Evolutionary conservation across 2,329 filamentous ascomycete genomes (phyloP), one percentile per base, ranked within the genome.

Genomic region (Coniochaeta pulveracea): DNA sequence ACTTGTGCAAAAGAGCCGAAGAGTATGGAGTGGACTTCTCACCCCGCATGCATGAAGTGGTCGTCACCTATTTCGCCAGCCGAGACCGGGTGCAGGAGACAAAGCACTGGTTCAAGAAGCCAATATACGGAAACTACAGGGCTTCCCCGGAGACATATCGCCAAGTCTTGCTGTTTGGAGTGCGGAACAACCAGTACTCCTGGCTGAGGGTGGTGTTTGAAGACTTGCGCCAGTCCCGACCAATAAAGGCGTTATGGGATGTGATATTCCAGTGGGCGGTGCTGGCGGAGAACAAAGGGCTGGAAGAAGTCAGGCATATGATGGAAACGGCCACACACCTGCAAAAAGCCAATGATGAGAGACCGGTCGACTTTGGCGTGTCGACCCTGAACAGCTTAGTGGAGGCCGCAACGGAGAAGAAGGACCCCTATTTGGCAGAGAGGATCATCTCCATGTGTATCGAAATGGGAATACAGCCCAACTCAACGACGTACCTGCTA

Each of bases 341-440:
- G 31, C 67, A 62, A 40, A 47, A 59, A 34, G 52, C 64, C 39
- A 53, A 66, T 36, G 57, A 59, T 11, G 28, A 31, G 6, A 15
- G 3, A 17, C 17, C 10, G 3, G 39, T 68, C 3, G 54, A 61
- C 6, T 74, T 85, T 0, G 78, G 84, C 35, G 76, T 76, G 6
- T 58, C 68, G 3, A 85, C 81, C 5, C 76, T 96, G 46, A 93
- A 96, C 48, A 60, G 64, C 5, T 65, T 96, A 17, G 67, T 96
- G 12, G 69, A 73, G 34, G 76, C 78, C 37, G 83, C 85, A 8
- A 77, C 80, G 41, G 70, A 72, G n/a, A 68, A 69, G 35, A 65
- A 77, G 9, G 78, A 93, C 45, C 66, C 76, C 0, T 75, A 82
- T 43, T 61, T 83, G 28, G 84, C 83, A 5, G 77, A 88, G 49